Evolutionary conservation across 78 protist genomes (phyloP).

Genomic region (Andalucia godoyi): DNA sequence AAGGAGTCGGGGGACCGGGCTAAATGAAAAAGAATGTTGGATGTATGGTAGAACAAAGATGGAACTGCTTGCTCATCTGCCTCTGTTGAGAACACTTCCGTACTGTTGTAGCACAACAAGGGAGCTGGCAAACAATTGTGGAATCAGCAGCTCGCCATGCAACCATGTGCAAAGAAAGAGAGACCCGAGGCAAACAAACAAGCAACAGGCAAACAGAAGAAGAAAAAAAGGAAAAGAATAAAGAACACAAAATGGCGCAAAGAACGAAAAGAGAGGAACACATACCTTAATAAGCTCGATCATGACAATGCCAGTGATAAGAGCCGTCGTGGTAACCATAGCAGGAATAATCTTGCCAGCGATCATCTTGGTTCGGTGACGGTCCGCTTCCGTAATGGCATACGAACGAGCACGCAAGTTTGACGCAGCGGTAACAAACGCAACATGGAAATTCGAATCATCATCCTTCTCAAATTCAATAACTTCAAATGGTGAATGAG

Average conservation of each 20-base stretch:
- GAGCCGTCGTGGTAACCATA: slow-evolving; percentile 98
- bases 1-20: too few species aligned
- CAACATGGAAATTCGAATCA: slow-evolving; percentile 97
- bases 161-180: too few species aligned
- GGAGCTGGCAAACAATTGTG: too few species aligned
- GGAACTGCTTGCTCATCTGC: not conserved
- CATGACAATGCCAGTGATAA: slow-evolving; percentile 74
- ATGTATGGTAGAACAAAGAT: too few species aligned
- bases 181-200: not conserved
- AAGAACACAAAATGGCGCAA: not conserved
- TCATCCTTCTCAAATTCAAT: slow-evolving; percentile 91
- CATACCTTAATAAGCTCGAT: slow-evolving; percentile 14
- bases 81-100: too few species aligned
- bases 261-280: not conserved
- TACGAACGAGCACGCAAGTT: slow-evolving; percentile 96
- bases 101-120: too few species aligned
- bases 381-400: slow-evolving; percentile 66
- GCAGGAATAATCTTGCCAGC: slow-evolving; percentile 99
- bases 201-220: too few species aligned
- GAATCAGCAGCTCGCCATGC: too few species aligned
- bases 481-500: slow-evolving; percentile 25
- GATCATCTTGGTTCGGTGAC: slow-evolving; percentile 67
- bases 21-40: too few species aligned
- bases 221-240: too few species aligned
- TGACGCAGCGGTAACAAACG: slow-evolving; percentile 86